Evolutionary conservation across 345 rosid genomes (phyloP), one percentile per base, ranked within the genome.

Genomic region (Clausena lansium): DNA sequence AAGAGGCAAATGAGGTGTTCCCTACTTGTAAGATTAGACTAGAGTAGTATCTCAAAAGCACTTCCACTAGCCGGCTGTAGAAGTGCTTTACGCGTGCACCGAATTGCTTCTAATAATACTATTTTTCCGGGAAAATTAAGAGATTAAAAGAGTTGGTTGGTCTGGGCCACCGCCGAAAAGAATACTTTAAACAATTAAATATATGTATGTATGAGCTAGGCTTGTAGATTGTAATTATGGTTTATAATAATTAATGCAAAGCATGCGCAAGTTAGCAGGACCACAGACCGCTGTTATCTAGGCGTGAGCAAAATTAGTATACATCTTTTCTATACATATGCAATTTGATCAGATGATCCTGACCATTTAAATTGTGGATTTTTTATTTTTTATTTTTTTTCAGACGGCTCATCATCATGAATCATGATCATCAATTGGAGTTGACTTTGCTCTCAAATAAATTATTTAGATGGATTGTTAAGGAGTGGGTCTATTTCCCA

Each of bases 1-100:
- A 90, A 90, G 87, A 85, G 94, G 82, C 91, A 81, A 70, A 33
- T 81, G 82, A 75, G 70, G 83, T 75, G 83, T 72, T 67, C 20
- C 22, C 22, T 52, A 58, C 82, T 73, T 67, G 7, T 76, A 71
- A 63, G 79, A 79, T 38, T 39, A 24, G 59, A 36, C 27, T 64
- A 4, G n/a, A 6, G 69, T 77, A 73, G 65, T 5, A 32, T 67
- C 36, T 25, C 73, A 39, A 81, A 64, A 70, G 33, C 52, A 80
- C 61, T 76, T 63, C 57, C 39, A 7, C 22, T 24, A 24, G 6
- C 67, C n/a, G n/a, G 22, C 2, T 62, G 4, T 62, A 30, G n/a
- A n/a, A n/a, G n/a, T n/a, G 38, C 60, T 45, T 45, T 45, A 45
- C 50, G 50, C 50, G 50, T 45, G 50, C 50, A 45, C 50, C 50